Percentiles rank a stretch among this genome's conserved stretches.
phyloP scores from a whole-genome alignment of 176 grass and related monocot genomes.

The Musa beccarii region DNA sequence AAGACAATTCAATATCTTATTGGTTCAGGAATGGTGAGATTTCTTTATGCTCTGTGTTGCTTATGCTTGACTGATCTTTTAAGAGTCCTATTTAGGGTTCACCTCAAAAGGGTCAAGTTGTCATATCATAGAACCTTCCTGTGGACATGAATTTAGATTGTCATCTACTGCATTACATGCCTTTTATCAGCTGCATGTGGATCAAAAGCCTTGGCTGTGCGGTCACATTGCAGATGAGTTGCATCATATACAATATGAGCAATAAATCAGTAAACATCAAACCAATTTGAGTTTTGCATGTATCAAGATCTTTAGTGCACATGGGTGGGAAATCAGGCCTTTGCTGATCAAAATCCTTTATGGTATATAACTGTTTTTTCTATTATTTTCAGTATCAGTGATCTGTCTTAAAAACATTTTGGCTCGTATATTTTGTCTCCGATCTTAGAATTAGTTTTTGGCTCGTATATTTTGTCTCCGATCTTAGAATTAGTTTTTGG shows the following conservation, averaged over 20 bases:
- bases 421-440: too few species aligned
- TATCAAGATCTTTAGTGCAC: neutral
- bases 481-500: too few species aligned
- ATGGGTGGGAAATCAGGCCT: too few species aligned
- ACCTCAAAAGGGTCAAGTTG: neutral
- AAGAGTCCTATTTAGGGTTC: neutral
- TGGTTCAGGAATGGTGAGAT: constrained; percentile 87
- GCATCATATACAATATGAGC: neutral
- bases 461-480: too few species aligned
- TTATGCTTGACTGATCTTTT: constrained; percentile 8
- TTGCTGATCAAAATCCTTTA: too few species aligned
- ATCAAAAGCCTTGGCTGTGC: neutral
- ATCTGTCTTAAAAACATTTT: too few species aligned
- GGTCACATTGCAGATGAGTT: neutral
- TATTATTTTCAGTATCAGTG: too few species aligned
- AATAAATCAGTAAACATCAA: neutral
- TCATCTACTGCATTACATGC: neutral
- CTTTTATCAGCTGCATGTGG: neutral
- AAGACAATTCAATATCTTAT: constrained; percentile 97
- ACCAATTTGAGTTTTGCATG: neutral
- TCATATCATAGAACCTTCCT: too few species aligned
- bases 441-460: too few species aligned
- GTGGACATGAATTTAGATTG: neutral
- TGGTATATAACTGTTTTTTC: too few species aligned
- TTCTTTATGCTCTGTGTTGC: constrained; percentile 3